Percentiles rank a stretch among this genome's conserved stretches.
phyloP scores from a whole-genome alignment of 352 stramenopile genomes.

The Phytophthora fragariaefolia region DNA sequence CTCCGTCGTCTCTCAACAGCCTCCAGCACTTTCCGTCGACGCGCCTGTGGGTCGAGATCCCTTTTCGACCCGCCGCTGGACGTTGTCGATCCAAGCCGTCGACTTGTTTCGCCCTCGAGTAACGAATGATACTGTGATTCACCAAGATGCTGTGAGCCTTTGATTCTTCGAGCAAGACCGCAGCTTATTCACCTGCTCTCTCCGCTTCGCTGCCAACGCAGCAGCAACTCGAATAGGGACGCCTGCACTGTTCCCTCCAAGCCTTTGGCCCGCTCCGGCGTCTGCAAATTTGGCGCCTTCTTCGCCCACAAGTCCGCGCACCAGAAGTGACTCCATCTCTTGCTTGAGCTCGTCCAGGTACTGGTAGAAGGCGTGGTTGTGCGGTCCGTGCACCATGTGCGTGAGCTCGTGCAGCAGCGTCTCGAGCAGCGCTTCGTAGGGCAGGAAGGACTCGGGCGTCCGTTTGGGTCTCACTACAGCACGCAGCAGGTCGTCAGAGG shows the following conservation, averaged over 20 bases:
- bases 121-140: constrained; percentile 46
- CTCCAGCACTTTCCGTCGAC: constrained; percentile 51
- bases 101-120: constrained; percentile 43
- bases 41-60: constrained; percentile 29
- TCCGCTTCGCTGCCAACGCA: constrained; percentile 46
- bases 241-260: constrained; percentile 7
- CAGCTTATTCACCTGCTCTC: constrained; percentile 47
- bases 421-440: constrained; percentile 68
- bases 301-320: constrained; percentile 49
- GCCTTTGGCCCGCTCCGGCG: constrained; percentile 51
- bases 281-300: constrained; percentile 55
- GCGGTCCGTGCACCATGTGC: constrained; percentile 71
- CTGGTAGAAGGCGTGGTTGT: constrained; percentile 76
- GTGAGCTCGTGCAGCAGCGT: constrained; percentile 81
- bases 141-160: no score
- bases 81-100: constrained; percentile 37
- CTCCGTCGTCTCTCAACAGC: constrained; percentile 58
- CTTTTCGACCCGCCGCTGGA: constrained; percentile 2
- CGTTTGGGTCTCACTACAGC: constrained; percentile 22
- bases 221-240: constrained; percentile 35
- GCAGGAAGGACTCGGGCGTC: constrained; percentile 39
- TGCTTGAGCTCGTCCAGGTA: constrained; percentile 65
- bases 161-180: no score
- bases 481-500: not conserved
- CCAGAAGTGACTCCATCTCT: constrained; percentile 67